Evolutionary conservation across 148 eudicot genomes (phyloP), one percentile per base, ranked within the genome.

Genomic region (Chenopodium quinoa): DNA sequence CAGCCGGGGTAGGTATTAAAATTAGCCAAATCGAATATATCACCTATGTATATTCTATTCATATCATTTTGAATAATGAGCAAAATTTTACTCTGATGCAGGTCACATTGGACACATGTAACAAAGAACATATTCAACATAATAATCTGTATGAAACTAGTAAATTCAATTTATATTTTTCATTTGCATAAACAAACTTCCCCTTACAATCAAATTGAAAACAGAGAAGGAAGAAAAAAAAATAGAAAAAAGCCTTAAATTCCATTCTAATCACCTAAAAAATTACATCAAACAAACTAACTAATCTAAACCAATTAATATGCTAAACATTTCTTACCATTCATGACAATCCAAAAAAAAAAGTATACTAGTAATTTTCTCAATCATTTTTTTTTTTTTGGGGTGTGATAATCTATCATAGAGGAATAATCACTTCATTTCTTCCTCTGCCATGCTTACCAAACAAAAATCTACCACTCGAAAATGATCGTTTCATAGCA

Each of bases 391-490:
- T 48, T 52, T 66, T 66, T 27, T 27, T 27, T 27, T 27, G 1
- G 22, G 20, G 25, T 20, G 34, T 8, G 31, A 72, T 16, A 66
- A 37, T 37, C 17, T 75, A 78, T 89, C 87, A 90, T 44, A 85
- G 70, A 23, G 92, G 90, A 75, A 83, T 60, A 75, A 83, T 60
- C 23, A 78, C 62, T 74, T 78, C 63, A 65, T 75, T 88, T 44
- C 77, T 69, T 77, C 81, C 91, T 86, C 89, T 88, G 31, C 81
- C 81, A 69, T 75, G 56, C 82, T 85, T 87, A 27, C 86, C 6
- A 46, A 86, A 82, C 75, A 83, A 80, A 66, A 88, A 87, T 81
- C 92, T 80, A 79, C 95, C 95, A 75, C 93, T 88, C 2, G 95
- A 92, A 82, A 87, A 84, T 3, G 95, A 90, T 79, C 95, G 86